A percentile compares a stretch with the other conserved stretches of the same genome.
phyloP scores from a whole-genome alignment of 495 filamentous ascomycete species.

The Hypoxylon lenormandii region DNA sequence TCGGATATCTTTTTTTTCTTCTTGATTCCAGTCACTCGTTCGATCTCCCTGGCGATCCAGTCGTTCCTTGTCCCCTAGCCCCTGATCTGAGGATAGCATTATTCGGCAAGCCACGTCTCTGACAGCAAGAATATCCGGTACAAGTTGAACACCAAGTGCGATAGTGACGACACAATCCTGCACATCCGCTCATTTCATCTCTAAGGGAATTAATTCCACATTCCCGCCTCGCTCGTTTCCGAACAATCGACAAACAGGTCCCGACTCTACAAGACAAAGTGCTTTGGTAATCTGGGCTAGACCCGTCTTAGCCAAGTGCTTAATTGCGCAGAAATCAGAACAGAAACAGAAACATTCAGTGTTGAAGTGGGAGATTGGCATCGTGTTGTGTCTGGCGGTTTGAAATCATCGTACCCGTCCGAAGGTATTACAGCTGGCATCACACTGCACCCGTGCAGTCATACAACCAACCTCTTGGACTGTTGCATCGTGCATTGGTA shows the following conservation, averaged over 20 bases:
- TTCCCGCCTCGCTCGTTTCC: slow-evolving; percentile 41
- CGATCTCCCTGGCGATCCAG: slow-evolving; percentile 37
- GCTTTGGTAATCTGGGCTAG: slow-evolving; percentile 31
- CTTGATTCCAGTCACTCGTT: slow-evolving; percentile 47
- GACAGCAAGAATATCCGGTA: slow-evolving; percentile 40
- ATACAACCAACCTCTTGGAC: slow-evolving; percentile 26
- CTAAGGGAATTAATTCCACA: slow-evolving; percentile 31
- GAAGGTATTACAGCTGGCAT: slow-evolving; percentile 30
- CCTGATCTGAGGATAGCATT: slow-evolving; percentile 52
- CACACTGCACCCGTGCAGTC: slow-evolving; percentile 18
- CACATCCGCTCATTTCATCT: slow-evolving; percentile 38
- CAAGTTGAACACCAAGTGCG: slow-evolving; percentile 36
- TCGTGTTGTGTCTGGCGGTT: slow-evolving; percentile 14
- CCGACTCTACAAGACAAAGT: slow-evolving; percentile 9
- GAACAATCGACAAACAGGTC: slow-evolving; percentile 26
- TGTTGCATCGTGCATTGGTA: slow-evolving; percentile 28
- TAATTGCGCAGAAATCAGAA: slow-evolving; percentile 6
- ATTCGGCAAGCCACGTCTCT: slow-evolving; percentile 47
- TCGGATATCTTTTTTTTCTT: slow-evolving; percentile 5
- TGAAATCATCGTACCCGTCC: slow-evolving; percentile 14
- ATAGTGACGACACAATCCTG: slow-evolving; percentile 40
- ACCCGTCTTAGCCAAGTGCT: slow-evolving; percentile 16
- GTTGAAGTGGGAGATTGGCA: slow-evolving; percentile 11
- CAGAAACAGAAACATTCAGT: slow-evolving; percentile 20
- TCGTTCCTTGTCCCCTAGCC: slow-evolving; percentile 38